Evolutionary conservation across 1,284 basidiomycete genomes (phyloP), one percentile per base, ranked within the genome.

Genomic region (Trametes sp.): DNA sequence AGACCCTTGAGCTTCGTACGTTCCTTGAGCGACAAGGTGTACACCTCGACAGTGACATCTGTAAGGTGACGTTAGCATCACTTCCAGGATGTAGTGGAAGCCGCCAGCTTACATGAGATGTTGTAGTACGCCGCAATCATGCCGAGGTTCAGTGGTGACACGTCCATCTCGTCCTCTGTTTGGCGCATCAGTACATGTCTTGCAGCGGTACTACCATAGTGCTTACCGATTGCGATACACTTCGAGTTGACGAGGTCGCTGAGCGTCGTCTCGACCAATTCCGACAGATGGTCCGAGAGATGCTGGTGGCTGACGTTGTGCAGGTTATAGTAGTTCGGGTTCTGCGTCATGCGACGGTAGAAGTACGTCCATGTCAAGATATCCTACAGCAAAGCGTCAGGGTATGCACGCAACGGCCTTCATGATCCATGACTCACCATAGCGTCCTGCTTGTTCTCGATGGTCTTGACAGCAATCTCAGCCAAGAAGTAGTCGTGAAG

Each of bases 401-500:
- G 6, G 19, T 59, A 21, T 31, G 13, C 19, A 23, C 8, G 10
- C 3, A 4, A 59, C 14, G 23, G 9, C 38, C 10, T 26, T 8
- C 69, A 72, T 16, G 67, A 10, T 13, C 19, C 6, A 26, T 28
- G 24, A 78, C 86, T 72, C 73, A 94, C 93, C 85, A 95, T 94
- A 0, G 95, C 95, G 75, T 95, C 95, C 78, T 98, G 96, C 82
- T 98, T 98, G 79, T 97, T 98, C 81, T 98, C 96, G 65, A 99
- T 98, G 4, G 97, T 99, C 81, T 96, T 96, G 31, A 98, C 95
- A 13, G 96, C 96, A 69, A 99, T 98, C 79, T 99, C 98, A 1
- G 97, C 95, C 65, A 99, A 87, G 88, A 99, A 98, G 77, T 98
- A 98, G 76, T 99, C 98, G 72, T 98, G 96, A 8, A 95, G 81